Percentiles rank a stretch among this genome's conserved stretches.
Evolutionary conservation across 2,329 filamentous ascomycete genomes (phyloP).

Genomic region (Sclerotinia nivalis): DNA sequence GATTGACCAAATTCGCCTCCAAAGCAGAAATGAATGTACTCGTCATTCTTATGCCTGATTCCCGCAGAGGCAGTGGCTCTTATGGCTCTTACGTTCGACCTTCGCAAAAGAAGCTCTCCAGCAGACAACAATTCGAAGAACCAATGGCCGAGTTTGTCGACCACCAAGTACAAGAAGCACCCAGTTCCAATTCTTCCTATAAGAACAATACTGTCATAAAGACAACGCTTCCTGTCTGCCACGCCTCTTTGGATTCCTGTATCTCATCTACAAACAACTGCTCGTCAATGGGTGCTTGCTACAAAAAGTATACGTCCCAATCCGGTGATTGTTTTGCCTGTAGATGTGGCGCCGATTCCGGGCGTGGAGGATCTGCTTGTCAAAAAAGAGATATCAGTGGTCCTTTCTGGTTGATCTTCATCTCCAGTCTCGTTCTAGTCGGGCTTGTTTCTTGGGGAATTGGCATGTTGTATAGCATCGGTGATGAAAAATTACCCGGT

Average conservation of each 20-base stretch:
- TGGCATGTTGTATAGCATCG: conserved; percentile 78
- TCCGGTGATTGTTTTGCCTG: conserved; percentile 72
- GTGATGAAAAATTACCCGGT: conserved; percentile 83
- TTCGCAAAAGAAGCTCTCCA: conserved; percentile 29
- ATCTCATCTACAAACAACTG: conserved; percentile 71
- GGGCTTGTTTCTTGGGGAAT: conserved; percentile 70
- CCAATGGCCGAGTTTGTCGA: conserved; percentile 34
- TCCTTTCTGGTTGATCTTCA: conserved; percentile 83
- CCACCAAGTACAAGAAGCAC: conserved; percentile 4
- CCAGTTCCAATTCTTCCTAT: conserved; percentile 24
- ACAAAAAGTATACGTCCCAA: conserved; percentile 60
- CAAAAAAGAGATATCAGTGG: conserved; percentile 89
- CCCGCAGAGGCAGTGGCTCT: conserved; percentile 29
- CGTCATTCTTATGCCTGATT: conserved; percentile 38
- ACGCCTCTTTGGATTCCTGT: conserved; percentile 69
- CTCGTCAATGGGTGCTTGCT: conserved; percentile 78
- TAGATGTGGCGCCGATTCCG: conserved; percentile 53
- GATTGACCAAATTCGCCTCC: conserved; percentile 35
- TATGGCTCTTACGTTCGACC: conserved; percentile 39
- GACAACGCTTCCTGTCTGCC: conserved; percentile 62
- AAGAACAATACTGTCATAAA: conserved; percentile 25
- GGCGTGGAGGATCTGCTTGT: conserved; percentile 71
- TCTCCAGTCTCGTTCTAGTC: conserved; percentile 70
- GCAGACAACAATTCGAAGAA: conserved; percentile 37
- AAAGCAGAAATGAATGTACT: conserved; percentile 37